Conservation (phyloP, 2,329 filamentous ascomycete species). For the Nemania sp. region DNA sequence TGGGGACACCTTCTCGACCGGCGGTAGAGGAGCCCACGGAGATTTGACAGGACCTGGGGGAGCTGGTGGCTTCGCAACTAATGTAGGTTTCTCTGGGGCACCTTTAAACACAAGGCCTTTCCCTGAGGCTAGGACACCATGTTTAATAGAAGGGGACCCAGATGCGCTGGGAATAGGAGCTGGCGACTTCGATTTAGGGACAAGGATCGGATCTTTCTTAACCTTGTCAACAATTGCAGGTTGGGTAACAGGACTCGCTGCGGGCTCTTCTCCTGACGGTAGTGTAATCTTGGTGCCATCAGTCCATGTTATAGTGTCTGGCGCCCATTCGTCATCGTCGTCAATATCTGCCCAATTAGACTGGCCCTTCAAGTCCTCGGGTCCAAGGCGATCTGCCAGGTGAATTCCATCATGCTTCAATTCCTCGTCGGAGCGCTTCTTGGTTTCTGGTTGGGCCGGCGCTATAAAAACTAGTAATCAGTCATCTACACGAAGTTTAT, state of each 20-base stretch:
- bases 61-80: slow-evolving; percentile 78
- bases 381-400: slow-evolving; percentile 80
- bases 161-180: slow-evolving; percentile 51
- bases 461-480: slow-evolving; percentile 56
- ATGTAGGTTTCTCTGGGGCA: slow-evolving; percentile 75
- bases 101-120: slow-evolving; percentile 75
- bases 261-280: slow-evolving; percentile 69
- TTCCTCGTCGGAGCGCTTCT: slow-evolving; percentile 88
- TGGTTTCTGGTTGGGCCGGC: slow-evolving; percentile 75
- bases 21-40: slow-evolving; percentile 89
- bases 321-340: slow-evolving; percentile 88
- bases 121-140: slow-evolving; percentile 62
- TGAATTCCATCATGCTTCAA: slow-evolving; percentile 89
- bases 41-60: slow-evolving; percentile 82
- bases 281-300: slow-evolving; percentile 87
- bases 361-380: slow-evolving; percentile 79
- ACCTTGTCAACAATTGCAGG: slow-evolving; percentile 55
- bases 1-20: slow-evolving; percentile 83
- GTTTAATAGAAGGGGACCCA: slow-evolving; percentile 58
- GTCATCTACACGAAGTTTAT: background rate
- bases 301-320: slow-evolving; percentile 87
- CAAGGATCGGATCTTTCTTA: slow-evolving; percentile 54
- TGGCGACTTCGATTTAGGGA: slow-evolving; percentile 60
- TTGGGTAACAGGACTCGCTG: slow-evolving; percentile 43
- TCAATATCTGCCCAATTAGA: slow-evolving; percentile 92